These are phyloP conservation scores for Veloboletus limbatus DNA, from an alignment of 1,284 basidiomycete genomes.

Conservation along the genomic window DNA sequence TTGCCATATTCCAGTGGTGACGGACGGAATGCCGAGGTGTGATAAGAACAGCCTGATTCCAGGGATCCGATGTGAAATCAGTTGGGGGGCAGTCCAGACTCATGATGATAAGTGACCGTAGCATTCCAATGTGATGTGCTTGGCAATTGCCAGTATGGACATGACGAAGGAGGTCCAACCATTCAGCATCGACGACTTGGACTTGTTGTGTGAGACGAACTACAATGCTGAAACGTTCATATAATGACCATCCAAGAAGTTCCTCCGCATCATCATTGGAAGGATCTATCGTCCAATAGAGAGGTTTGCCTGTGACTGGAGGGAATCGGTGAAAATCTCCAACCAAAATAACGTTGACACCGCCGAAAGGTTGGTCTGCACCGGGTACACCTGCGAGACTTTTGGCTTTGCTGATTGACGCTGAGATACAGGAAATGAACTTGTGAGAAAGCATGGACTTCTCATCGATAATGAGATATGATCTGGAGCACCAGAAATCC, in stretches of 20 bases:
- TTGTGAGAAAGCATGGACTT: neutral
- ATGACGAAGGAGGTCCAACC: constrained; percentile 3
- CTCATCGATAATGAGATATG: constrained; percentile 5
- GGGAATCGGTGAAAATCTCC: constrained; percentile 43
- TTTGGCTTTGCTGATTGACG: neutral
- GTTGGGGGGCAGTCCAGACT: neutral
- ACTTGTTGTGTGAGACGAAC: too few relatives aligned
- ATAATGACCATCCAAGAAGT: constrained; percentile 27
- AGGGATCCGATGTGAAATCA: neutral
- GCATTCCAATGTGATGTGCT: constrained; percentile 19
- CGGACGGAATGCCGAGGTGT: neutral
- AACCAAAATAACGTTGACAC: constrained; percentile 33
- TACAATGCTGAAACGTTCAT: constrained; percentile 33
- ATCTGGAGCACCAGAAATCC: neutral
- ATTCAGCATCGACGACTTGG: too few relatives aligned
- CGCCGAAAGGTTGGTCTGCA: constrained; percentile 19
- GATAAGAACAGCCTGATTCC: neutral
- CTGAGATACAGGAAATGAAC: constrained; percentile 1
- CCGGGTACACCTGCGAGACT: neutral
- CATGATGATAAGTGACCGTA: constrained; percentile 25
- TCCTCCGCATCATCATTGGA: constrained; percentile 6
- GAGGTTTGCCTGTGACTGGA: too few relatives aligned
- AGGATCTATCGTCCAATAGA: constrained; percentile 11
- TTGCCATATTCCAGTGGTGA: neutral
- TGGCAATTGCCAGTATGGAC: neutral